Evolutionary conservation across 108 stramenopile genomes (phyloP).

Genomic region (Discostella stelligeroides): DNA sequence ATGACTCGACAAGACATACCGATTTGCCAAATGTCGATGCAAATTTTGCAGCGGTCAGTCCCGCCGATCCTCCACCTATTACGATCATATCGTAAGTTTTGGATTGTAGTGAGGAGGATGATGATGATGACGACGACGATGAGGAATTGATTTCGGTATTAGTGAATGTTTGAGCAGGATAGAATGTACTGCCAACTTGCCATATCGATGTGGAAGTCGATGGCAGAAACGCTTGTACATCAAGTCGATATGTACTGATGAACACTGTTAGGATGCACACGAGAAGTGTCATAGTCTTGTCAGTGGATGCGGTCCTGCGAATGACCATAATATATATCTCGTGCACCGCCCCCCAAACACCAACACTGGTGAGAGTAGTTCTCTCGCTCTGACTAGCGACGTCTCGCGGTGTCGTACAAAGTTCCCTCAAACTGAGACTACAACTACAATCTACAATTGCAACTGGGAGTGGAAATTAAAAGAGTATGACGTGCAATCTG

Average conservation of each 20-base stretch:
- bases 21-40: slow-evolving; percentile 71
- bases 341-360: no score
- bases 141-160: not conserved
- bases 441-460: no score
- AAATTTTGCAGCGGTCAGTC: slow-evolving; percentile 83
- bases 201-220: not conserved
- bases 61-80: slow-evolving; percentile 78
- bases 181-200: no score
- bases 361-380: no score
- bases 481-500: no score
- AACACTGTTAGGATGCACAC: not conserved
- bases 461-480: no score
- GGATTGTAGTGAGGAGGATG: not conserved
- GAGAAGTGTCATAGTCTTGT: no score
- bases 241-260: not conserved
- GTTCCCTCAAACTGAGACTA: no score
- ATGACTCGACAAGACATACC: slow-evolving; percentile 68
- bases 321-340: no score
- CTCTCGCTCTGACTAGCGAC: no score
- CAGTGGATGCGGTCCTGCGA: no score
- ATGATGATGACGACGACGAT: not conserved
- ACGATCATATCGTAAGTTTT: slow-evolving; percentile 75
- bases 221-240: not conserved
- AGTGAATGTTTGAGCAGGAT: not conserved
- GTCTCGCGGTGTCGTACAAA: no score